phyloP scores from a whole-genome alignment of 371 early-diverging fungal genomes.

The Rhizopus delemar region DNA sequence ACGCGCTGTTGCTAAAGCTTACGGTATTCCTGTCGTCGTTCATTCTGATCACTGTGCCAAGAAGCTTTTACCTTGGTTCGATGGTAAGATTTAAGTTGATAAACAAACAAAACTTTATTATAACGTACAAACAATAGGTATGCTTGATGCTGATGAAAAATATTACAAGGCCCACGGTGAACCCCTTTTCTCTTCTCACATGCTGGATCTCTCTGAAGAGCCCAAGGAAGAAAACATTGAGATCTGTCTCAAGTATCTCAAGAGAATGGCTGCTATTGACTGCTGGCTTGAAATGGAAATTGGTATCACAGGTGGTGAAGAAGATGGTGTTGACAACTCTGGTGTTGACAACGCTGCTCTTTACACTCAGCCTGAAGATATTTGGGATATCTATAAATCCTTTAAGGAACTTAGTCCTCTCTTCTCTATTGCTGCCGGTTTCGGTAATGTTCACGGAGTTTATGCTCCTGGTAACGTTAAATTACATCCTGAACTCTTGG shows the following conservation, averaged over 20 bases:
- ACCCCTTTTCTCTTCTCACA: slow-evolving; percentile 93
- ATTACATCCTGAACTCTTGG: slow-evolving; percentile 84
- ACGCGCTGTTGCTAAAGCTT: slow-evolving; percentile 82
- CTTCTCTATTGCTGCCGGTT: slow-evolving; percentile 90
- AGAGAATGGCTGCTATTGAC: slow-evolving; percentile 84
- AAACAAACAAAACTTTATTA: too few species aligned
- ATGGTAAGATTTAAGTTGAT: slow-evolving; percentile 47
- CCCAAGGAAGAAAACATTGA: slow-evolving; percentile 89
- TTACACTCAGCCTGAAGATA: slow-evolving; percentile 92
- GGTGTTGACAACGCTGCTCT: slow-evolving; percentile 81
- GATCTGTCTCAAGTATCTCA: slow-evolving; percentile 82
- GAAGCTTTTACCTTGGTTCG: slow-evolving; percentile 93
- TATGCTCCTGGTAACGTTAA: slow-evolving; percentile 92
- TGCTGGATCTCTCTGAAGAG: slow-evolving; percentile 92
- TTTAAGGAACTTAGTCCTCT: slow-evolving; percentile 74
- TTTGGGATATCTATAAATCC: slow-evolving; percentile 85
- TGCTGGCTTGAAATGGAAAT: slow-evolving; percentile 92
- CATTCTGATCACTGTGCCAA: slow-evolving; percentile 95
- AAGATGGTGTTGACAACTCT: slow-evolving; percentile 94
- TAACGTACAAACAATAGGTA: slow-evolving; percentile 25
- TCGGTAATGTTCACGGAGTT: slow-evolving; percentile 91
- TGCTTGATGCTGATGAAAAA: slow-evolving; percentile 87
- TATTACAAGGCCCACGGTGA: slow-evolving; percentile 89
- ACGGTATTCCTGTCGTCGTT: slow-evolving; percentile 85
- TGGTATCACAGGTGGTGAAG: slow-evolving; percentile 94